Conservation (phyloP, 2,329 filamentous ascomycete genomes). For the Calonectria naviculata region DNA sequence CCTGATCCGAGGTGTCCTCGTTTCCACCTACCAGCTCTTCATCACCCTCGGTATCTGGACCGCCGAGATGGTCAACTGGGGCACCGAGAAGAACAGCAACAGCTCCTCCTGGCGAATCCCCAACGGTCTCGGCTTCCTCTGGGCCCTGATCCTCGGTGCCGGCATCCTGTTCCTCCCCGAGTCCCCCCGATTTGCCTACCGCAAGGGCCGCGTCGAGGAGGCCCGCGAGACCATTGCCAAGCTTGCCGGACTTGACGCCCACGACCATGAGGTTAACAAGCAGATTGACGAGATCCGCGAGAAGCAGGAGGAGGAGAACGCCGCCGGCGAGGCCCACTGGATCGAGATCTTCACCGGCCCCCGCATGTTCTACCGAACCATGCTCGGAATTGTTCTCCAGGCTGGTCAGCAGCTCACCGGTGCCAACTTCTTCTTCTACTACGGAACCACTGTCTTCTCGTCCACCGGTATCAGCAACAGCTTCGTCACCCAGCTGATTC, state of each 20-base stretch:
- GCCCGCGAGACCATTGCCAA: slow-evolving; percentile 60
- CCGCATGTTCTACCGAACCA: slow-evolving; percentile 72
- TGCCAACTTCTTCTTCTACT: slow-evolving; percentile 71
- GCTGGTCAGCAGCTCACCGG: slow-evolving; percentile 76
- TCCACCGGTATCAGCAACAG: slow-evolving; percentile 73
- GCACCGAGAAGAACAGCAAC: slow-evolving; percentile 59
- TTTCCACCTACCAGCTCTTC: slow-evolving; percentile 75
- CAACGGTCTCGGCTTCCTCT: slow-evolving; percentile 65
- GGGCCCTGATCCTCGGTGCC: slow-evolving; percentile 62
- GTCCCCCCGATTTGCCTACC: slow-evolving; percentile 63
- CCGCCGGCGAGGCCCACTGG: slow-evolving; percentile 59
- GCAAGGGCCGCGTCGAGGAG: slow-evolving; percentile 57
- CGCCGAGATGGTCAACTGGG: slow-evolving; percentile 69
- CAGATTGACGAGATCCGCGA: slow-evolving; percentile 64
- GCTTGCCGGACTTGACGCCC: slow-evolving; percentile 54
- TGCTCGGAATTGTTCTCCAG: slow-evolving; percentile 72
- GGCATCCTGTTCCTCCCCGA: slow-evolving; percentile 66
- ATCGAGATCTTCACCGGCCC: slow-evolving; percentile 75
- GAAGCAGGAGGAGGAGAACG: slow-evolving; percentile 59
- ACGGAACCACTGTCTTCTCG: slow-evolving; percentile 73
- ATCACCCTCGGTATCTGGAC: slow-evolving; percentile 76
- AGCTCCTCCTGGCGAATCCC: slow-evolving; percentile 73
- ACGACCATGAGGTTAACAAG: slow-evolving; percentile 54
- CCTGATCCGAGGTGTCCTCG: slow-evolving; percentile 71
- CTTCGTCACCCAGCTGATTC: slow-evolving; percentile 76